phyloP scores from a whole-genome alignment of 2,329 filamentous ascomycete genomes.

The Cladobotryum mycophilum region DNA sequence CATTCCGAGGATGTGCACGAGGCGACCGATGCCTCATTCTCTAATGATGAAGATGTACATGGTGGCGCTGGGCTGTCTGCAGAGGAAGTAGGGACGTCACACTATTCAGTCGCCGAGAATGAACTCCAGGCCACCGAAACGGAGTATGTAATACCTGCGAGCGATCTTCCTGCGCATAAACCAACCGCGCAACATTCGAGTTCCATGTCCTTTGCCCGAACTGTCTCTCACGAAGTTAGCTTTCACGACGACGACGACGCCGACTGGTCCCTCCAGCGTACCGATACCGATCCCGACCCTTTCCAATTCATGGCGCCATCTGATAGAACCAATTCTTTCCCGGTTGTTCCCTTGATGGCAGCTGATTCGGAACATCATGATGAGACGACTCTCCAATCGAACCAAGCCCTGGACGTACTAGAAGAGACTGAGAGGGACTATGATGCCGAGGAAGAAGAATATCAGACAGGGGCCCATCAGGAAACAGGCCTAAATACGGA shows the following conservation, averaged over 20 bases:
- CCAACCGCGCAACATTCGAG: slow-evolving; percentile 47
- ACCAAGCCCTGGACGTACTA: slow-evolving; percentile 48
- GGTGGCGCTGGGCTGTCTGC: slow-evolving; percentile 21
- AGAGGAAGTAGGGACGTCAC: slow-evolving; percentile 13
- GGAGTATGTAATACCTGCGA: not conserved
- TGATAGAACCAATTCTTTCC: slow-evolving; percentile 59
- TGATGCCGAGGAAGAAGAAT: slow-evolving; percentile 35
- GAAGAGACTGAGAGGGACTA: slow-evolving; percentile 45
- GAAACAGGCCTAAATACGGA: slow-evolving; percentile 9
- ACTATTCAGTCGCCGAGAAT: slow-evolving; percentile 7
- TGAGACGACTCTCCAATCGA: slow-evolving; percentile 39
- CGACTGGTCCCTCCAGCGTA: slow-evolving; percentile 50
- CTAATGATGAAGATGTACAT: slow-evolving; percentile 19
- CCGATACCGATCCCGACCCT: slow-evolving; percentile 43
- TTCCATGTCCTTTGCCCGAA: slow-evolving; percentile 57
- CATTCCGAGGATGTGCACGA: slow-evolving; percentile 8
- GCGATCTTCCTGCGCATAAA: slow-evolving; percentile 12
- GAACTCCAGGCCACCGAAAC: not conserved
- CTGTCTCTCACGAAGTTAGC: slow-evolving; percentile 56
- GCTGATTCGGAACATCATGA: slow-evolving; percentile 21
- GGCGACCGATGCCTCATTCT: slow-evolving; percentile 15
- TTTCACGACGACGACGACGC: slow-evolving; percentile 53
- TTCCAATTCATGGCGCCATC: slow-evolving; percentile 54
- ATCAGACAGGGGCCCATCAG: slow-evolving; percentile 15
- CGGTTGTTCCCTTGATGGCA: slow-evolving; percentile 42